Evolutionary conservation across 805 yeast species (phyloP), one percentile per base, ranked within the genome.

Genomic region (Lipomyces yamadae): DNA sequence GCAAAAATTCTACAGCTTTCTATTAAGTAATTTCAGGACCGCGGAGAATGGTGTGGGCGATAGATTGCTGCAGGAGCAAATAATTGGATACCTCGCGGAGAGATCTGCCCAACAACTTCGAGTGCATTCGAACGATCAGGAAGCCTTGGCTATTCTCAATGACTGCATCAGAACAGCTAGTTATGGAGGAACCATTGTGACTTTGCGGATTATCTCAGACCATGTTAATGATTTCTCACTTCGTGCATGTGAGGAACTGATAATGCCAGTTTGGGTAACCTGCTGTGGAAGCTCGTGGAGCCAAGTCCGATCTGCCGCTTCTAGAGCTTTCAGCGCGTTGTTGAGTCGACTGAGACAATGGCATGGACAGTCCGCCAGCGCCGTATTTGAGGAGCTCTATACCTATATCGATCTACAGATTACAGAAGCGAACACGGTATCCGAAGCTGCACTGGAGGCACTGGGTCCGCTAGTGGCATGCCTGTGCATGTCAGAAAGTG

Each of bases 391-490:
- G 2, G 60, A 76, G 13, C 75, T 83, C 52, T 74, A 77, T 37
- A 67, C 72, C 2, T 68, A 77, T 15, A 68, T 78, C n/a, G 74
- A 76, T 37, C 71, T 74, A 2, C 64, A 73, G 3, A 76, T 76
- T 34, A 81, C 83, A 56, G 87, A 84, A 64, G 84, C 81, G 34
- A 76, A 67, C 45, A 5, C 52, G 15, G 62, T 85, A n/a, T 80
- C 77, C 64, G 77, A 83, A 24, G 78, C 84, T 2, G 79, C 86
- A 0, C 72, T 88, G 15, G 87, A 85, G 72, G 79, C 84, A 0
- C 73, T 86, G 10, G 90, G 91, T 0, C 76, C 81, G 0, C 75
- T 81, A 39, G 75, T 81, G 3, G 76, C 77, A n/a, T 42, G 24
- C n/a, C n/a, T 42, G 48, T 42, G 24, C 24, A 15, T 42, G 24